These are phyloP conservation scores for Escallonia herrerae DNA, from an alignment of 129 eudicot genomes.

Conservation along the genomic window DNA sequence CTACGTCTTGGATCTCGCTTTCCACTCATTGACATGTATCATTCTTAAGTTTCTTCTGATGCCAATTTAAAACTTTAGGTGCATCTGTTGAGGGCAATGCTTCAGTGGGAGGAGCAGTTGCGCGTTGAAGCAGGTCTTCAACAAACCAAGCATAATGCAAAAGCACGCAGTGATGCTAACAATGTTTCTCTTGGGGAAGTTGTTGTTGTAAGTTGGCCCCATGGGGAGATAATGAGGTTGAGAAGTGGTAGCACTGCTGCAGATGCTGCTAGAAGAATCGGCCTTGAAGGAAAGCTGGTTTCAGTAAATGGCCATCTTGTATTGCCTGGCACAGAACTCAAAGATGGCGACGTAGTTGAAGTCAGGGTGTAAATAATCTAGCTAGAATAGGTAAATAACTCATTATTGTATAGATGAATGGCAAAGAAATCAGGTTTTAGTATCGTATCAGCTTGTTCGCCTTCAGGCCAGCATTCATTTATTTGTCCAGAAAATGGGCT, in stretches of 20 bases:
- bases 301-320: constrained; percentile 82
- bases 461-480: background rate
- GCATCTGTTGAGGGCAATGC: constrained; percentile 84
- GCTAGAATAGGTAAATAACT: too few species aligned
- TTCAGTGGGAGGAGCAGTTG: constrained; percentile 94
- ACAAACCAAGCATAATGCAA: constrained; percentile 16
- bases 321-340: constrained; percentile 65
- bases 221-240: constrained; percentile 84
- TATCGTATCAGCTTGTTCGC: background rate
- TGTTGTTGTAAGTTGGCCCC: constrained; percentile 89
- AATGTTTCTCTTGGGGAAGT: constrained; percentile 55
- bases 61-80: constrained; percentile 33
- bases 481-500: constrained; percentile 1
- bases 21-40: too few species aligned
- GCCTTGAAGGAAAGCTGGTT: constrained; percentile 79
- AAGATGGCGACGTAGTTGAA: constrained; percentile 91
- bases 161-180: background rate
- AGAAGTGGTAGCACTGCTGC: constrained; percentile 89
- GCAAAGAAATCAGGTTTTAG: background rate
- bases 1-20: too few species aligned
- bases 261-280: constrained; percentile 91
- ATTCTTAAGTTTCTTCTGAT: background rate
- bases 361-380: constrained; percentile 38
- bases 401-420: too few species aligned
- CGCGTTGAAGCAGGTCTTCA: constrained; percentile 70